Evolutionary conservation across 306 rosid species (phyloP).

Genomic region (Arachis stenosperma): DNA sequence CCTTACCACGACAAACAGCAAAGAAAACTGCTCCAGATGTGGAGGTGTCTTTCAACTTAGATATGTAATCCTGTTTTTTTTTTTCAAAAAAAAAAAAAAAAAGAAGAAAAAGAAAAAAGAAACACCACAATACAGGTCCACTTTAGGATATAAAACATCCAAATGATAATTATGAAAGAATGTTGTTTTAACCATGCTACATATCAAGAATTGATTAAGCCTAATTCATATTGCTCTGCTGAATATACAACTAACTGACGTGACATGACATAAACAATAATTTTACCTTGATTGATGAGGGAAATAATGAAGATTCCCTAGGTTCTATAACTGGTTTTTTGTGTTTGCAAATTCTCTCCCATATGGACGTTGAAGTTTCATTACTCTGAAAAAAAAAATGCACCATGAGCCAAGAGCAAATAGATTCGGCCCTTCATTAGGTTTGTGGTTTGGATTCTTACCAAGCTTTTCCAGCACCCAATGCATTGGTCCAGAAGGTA

Average conservation of each 20-base stretch:
- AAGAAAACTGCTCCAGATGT: constrained; percentile 89
- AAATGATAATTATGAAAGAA: constrained; percentile 32
- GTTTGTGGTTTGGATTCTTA: constrained; percentile 38
- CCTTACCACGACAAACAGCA: constrained; percentile 98
- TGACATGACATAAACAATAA: background rate
- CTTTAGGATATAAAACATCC: constrained; percentile 29
- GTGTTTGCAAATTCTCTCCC: constrained; percentile 92
- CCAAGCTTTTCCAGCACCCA: constrained; percentile 80
- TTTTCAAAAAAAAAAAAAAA: no score
- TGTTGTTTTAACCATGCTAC: constrained; percentile 20
- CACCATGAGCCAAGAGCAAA: constrained; percentile 34
- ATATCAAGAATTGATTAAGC: background rate
- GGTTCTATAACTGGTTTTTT: constrained; percentile 97
- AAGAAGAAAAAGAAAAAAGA: no score
- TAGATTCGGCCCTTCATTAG: constrained; percentile 36
- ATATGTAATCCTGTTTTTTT: constrained; percentile 73
- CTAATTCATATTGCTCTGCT: background rate
- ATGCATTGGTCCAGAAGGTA: constrained; percentile 89
- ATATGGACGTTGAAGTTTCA: constrained; percentile 72
- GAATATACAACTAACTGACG: background rate
- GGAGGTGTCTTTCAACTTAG: constrained; percentile 82
- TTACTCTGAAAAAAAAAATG: constrained; percentile 53
- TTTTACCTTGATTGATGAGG: constrained; percentile 77
- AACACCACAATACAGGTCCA: constrained; percentile 27
- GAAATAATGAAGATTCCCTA: constrained; percentile 82